phyloP scores from a whole-genome alignment of 164 flowering plant genomes.

The Berberis thunbergii region DNA sequence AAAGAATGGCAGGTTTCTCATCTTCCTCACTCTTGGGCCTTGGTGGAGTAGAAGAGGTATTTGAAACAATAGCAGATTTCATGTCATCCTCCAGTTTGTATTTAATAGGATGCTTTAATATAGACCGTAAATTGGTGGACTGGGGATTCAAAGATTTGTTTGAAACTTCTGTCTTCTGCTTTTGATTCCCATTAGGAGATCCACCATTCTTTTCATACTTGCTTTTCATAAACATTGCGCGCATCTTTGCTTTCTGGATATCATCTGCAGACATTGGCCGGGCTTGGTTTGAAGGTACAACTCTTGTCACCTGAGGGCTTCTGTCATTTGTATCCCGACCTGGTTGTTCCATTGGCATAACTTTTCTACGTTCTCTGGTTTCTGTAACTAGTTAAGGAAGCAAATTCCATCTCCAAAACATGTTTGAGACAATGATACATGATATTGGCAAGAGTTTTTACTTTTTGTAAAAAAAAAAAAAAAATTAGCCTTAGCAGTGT shows the following conservation, averaged over 20 bases:
- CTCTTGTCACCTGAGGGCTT: constrained; percentile 39
- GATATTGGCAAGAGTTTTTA: no score
- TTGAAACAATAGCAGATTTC: no score
- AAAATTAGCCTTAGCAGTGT: no score
- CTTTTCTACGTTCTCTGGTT: constrained; percentile 70
- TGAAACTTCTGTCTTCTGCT: constrained; percentile 23
- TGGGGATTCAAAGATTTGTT: constrained; percentile 21
- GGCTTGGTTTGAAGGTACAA: constrained; percentile 39
- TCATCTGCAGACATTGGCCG: constrained; percentile 98
- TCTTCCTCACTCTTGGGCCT: constrained; percentile 27
- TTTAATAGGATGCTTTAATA: constrained; percentile 18
- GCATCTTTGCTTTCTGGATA: constrained; percentile 94
- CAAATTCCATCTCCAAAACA: not conserved
- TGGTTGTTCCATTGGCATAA: constrained; percentile 83
- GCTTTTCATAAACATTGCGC: constrained; percentile 72
- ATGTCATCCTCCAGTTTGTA: not conserved
- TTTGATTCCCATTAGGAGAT: constrained; percentile 17
- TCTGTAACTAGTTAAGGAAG: constrained; percentile 61
- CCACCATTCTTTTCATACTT: constrained; percentile 51
- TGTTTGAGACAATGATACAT: not conserved
- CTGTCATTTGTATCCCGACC: constrained; percentile 47
- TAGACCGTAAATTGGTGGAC: constrained; percentile 12
- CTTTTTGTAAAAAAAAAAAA: no score
- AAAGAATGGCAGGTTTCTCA: constrained; percentile 19
- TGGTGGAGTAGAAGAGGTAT: not conserved